These are phyloP conservation scores for Oemleria cerasiformis DNA, from an alignment of 306 rosid genomes.

Conservation along the genomic window DNA sequence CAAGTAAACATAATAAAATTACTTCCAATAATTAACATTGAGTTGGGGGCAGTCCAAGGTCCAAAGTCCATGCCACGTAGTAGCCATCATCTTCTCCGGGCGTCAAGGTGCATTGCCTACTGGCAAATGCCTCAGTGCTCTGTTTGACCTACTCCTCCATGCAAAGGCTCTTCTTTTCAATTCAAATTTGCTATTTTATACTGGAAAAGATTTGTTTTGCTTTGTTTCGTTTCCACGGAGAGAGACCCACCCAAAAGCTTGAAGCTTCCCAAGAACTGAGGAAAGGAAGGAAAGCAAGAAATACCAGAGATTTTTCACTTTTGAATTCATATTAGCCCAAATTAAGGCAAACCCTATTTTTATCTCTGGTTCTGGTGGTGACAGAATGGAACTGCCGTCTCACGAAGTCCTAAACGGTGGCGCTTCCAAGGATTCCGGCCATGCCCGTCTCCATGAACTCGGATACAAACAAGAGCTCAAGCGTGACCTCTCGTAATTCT, in stretches of 20 bases:
- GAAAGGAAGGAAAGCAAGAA: background rate
- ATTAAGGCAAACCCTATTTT: constrained; percentile 4
- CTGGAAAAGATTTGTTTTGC: background rate
- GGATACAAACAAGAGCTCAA: constrained; percentile 99
- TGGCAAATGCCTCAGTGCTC: background rate
- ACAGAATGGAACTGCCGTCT: constrained; percentile 34
- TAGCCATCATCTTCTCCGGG: background rate
- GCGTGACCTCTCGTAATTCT: constrained; percentile 86
- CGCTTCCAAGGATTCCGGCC: constrained; percentile 66
- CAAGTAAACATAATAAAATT: no score
- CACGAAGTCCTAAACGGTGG: constrained; percentile 22
- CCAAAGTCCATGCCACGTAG: background rate
- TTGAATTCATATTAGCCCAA: background rate
- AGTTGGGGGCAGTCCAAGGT: background rate
- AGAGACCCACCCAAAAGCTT: background rate
- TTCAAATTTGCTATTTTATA: background rate
- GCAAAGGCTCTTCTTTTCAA: background rate
- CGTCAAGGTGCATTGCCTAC: background rate
- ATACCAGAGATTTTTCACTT: background rate
- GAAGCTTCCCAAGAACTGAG: background rate
- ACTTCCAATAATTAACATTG: no score
- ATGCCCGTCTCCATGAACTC: constrained; percentile 79
- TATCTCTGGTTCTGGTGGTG: background rate
- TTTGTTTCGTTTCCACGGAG: background rate
- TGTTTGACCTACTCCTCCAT: background rate